Evolutionary conservation across 257 asterid species (phyloP), one percentile per base, ranked within the genome.

Genomic region (Thymus mandschuricus): DNA sequence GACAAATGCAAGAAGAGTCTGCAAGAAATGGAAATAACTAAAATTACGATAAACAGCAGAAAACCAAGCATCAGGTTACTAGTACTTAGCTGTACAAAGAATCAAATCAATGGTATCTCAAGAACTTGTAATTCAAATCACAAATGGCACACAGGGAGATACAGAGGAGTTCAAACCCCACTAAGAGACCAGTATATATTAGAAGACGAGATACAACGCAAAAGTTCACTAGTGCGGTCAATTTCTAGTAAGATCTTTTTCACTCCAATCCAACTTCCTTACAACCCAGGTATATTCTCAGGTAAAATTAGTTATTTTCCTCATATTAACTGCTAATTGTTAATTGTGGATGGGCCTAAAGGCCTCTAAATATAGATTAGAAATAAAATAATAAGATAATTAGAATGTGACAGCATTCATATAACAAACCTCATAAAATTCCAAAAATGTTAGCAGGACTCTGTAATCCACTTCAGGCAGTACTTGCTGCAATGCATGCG

Each of bases 401-500:
- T 67, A 5, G 69, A 27, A 28, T 54, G 31, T 73, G 46, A 9
- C 41, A n/a, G 8, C 21, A 21, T 31, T 3, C 66, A 59, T 30
- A 15, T 64, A 31, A 78, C 82, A 40, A 28, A 83, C 99, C 97
- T 89, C 99, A 44, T 94, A 91, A 80, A 94, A 89, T 75, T 94
- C 94, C 85, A 91, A 81, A 77, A 95, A 95, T 9, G 99, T 92
- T 79, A 89, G 83, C 92, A 95, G 77, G 75, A 95, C 83, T 51
- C 90, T 86, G 72, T 83, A 95, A 81, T 95, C 99, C 62, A 95
- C 99, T 54, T 88, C 97, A 46, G 99, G 96, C 68, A 95, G 80
- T 59, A 92, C 98, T 89, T 95, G 99, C 73, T 95, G 99, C 85
- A 92, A 75, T 13, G 98, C 93, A 76, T 95, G 99, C 8, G 99